Conservation (phyloP, 139 green algal species). For the Chlamydomonas incerta region DNA sequence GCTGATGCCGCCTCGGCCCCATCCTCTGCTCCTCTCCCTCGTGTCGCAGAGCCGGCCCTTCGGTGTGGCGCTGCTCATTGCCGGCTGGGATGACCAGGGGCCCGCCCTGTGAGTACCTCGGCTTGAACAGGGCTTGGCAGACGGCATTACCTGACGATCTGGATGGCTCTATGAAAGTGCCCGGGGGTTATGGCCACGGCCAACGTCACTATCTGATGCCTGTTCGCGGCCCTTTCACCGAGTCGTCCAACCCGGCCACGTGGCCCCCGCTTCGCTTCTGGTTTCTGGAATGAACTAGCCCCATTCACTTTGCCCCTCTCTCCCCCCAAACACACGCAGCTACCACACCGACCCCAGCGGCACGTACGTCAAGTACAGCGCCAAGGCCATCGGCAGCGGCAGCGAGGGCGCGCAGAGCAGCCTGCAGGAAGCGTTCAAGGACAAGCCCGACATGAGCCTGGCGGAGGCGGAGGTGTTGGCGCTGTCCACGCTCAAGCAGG, state of each 20-base stretch:
- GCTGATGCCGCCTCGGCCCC: too few species aligned
- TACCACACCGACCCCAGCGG: constrained; percentile 97
- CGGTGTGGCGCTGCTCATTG: constrained; percentile 97
- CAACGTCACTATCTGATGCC: too few species aligned
- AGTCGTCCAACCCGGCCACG: too few species aligned
- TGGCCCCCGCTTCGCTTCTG: too few species aligned
- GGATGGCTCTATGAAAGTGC: too few species aligned
- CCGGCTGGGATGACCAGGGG: constrained; percentile 88
- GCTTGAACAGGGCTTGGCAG: too few species aligned
- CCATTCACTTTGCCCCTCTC: not conserved
- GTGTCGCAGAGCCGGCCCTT: constrained; percentile 92
- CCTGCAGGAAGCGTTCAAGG: constrained; percentile 82
- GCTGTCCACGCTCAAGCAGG: constrained; percentile 95
- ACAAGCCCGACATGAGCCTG: constrained; percentile 88
- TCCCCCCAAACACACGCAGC: constrained; percentile 41
- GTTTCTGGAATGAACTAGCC: too few species aligned
- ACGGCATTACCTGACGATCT: too few species aligned
- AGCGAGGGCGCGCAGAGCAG: constrained; percentile 91
- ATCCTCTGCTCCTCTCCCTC: not conserved
- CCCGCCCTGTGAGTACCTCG: constrained; percentile 55
- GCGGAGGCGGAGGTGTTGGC: constrained; percentile 96
- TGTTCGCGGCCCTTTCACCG: too few species aligned
- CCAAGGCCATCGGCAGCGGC: constrained; percentile 96
- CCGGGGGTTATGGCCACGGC: too few species aligned
- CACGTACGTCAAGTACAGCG: constrained; percentile 92